phyloP scores from a whole-genome alignment of 176 grass and related monocot species.

The Aegilops bicornis region DNA sequence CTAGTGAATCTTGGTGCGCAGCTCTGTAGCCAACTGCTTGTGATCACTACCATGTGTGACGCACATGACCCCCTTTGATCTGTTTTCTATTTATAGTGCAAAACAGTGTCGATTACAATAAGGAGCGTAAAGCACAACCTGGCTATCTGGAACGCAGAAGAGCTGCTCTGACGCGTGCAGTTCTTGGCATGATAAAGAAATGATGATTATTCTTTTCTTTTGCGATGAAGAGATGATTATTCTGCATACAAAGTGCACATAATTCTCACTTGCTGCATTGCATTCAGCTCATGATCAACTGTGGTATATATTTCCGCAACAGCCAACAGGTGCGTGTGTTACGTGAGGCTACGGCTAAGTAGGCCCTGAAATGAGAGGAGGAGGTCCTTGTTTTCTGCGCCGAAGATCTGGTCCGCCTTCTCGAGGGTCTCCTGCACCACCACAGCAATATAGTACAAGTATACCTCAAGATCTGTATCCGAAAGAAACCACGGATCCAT shows the following conservation, averaged over 20 bases:
- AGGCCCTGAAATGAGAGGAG: slow-evolving; percentile 71
- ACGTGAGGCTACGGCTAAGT: slow-evolving; percentile 67
- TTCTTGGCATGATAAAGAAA: not conserved
- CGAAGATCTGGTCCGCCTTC: slow-evolving; percentile 86
- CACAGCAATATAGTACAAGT: not conserved
- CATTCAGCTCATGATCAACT: not conserved
- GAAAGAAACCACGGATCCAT: not conserved
- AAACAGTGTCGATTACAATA: not conserved
- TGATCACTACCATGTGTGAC: not conserved
- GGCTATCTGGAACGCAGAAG: not conserved
- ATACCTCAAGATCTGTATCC: slow-evolving; percentile 5
- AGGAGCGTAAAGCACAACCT: not conserved
- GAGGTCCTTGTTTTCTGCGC: slow-evolving; percentile 77
- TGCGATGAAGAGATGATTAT: not conserved
- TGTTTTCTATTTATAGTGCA: not conserved
- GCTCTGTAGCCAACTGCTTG: not conserved
- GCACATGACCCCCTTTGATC: not conserved
- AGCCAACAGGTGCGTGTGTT: not conserved
- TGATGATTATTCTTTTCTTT: not conserved
- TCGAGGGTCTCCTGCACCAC: slow-evolving; percentile 71
- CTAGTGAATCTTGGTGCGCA: not conserved
- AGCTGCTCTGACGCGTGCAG: not conserved
- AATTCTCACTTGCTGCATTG: not conserved
- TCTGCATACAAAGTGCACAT: slow-evolving; percentile 7
- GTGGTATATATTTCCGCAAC: not conserved